These are phyloP conservation scores for Dipodascus albidus DNA, from an alignment of 805 yeast genomes.

Conservation along the genomic window DNA sequence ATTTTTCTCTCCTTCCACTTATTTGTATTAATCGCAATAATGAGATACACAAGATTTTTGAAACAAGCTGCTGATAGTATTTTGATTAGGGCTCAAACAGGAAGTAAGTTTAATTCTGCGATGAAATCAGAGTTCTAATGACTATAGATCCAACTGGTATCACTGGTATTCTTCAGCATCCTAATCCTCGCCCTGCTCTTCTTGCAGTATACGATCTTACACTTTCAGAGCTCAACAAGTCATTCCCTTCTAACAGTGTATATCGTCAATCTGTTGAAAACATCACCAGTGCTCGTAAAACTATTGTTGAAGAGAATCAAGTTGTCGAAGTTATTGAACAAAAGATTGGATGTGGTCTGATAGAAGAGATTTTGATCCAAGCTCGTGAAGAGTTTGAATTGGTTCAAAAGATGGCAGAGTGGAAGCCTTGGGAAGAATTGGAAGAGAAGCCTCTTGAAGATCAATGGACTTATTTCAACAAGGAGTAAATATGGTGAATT, in stretches of 20 bases:
- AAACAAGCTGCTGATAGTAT: constrained; percentile 5
- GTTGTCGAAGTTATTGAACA: constrained; percentile 56
- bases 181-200: constrained; percentile 74
- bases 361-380: constrained; percentile 73
- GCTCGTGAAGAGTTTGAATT: constrained; percentile 70
- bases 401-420: constrained; percentile 52
- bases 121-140: background rate
- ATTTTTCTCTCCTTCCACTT: background rate
- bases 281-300: constrained; percentile 57
- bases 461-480: constrained; percentile 77
- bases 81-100: background rate
- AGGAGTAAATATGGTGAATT: constrained; percentile 28
- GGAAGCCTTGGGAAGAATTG: constrained; percentile 71
- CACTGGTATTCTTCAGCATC: constrained; percentile 69
- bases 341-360: constrained; percentile 69
- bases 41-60: constrained; percentile 11
- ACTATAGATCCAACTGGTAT: constrained; percentile 57
- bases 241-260: constrained; percentile 62
- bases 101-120: background rate
- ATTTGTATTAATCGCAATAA: constrained; percentile 1
- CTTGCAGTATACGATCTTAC: constrained; percentile 62
- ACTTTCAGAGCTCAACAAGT: constrained; percentile 40
- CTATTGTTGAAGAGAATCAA: constrained; percentile 51
- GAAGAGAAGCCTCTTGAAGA: constrained; percentile 70
- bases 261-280: constrained; percentile 66